Conservation (phyloP, 495 filamentous ascomycete genomes). For the Beverwykella pulmonaria region DNA sequence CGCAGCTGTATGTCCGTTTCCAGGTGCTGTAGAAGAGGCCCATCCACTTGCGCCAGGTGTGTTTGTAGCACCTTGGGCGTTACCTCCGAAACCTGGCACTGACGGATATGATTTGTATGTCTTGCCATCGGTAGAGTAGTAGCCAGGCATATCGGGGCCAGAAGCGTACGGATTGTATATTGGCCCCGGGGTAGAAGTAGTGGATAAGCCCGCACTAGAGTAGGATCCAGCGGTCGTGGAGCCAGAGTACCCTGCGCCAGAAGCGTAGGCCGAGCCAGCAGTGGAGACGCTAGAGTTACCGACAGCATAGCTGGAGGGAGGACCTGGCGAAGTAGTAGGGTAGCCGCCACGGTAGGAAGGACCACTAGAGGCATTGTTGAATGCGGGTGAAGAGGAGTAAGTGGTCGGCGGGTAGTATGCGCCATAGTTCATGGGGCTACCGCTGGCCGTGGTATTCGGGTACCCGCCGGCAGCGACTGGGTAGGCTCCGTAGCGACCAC, state of each 20-base stretch:
- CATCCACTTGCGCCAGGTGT: not conserved
- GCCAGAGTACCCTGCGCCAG: not conserved
- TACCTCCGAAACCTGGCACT: not conserved
- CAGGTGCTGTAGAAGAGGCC: not conserved
- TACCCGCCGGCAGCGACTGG: slow-evolving; percentile 9
- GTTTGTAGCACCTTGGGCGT: not conserved
- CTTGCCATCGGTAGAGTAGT: too few species aligned
- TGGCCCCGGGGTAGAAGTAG: not conserved
- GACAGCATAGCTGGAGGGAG: not conserved
- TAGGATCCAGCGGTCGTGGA: too few species aligned
- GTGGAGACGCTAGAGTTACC: not conserved
- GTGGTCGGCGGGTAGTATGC: slow-evolving; percentile 28
- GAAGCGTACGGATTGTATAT: not conserved
- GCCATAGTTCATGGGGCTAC: slow-evolving; percentile 22
- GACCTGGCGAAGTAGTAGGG: not conserved
- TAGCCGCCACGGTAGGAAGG: slow-evolving; percentile 9
- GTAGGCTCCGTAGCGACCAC: slow-evolving; percentile 1
- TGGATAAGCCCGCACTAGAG: not conserved
- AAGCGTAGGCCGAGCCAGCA: not conserved
- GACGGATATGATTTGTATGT: too few species aligned
- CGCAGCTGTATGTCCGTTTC: not conserved
- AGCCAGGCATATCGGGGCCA: not conserved
- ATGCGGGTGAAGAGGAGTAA: slow-evolving; percentile 15
- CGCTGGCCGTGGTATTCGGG: slow-evolving; percentile 8
- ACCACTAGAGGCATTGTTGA: not conserved